Conservation (phyloP, 768 basidiomycete genomes). For the Auricularia sp. region DNA sequence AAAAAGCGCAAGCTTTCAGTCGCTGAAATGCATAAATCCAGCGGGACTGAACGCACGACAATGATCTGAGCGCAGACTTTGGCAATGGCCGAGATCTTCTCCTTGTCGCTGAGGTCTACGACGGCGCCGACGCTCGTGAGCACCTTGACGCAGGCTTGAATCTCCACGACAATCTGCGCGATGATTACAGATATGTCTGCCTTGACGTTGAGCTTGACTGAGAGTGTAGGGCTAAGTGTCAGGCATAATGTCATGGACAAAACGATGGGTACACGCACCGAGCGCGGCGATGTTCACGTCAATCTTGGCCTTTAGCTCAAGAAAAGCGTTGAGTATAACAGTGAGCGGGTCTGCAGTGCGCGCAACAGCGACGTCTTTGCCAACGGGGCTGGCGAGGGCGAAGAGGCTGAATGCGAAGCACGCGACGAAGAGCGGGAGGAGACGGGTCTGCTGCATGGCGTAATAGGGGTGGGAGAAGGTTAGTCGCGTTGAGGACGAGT, state of each 20-base stretch:
- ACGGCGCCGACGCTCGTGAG: not conserved
- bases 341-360: not conserved
- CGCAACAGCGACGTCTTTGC: not conserved
- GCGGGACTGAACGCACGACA: not conserved
- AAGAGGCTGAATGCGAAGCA: not conserved
- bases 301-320: not conserved
- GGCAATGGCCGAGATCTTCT: not conserved
- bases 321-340: not conserved
- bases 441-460: not conserved
- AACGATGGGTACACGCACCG: not conserved
- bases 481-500: too few species aligned
- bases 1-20: not conserved
- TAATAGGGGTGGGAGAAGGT: not conserved
- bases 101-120: not conserved
- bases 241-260: not conserved
- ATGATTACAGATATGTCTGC: not conserved
- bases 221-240: not conserved
- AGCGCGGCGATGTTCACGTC: not conserved
- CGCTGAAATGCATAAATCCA: too few species aligned
- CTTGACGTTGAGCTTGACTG: not conserved
- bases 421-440: not conserved
- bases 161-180: not conserved
- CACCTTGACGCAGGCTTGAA: not conserved
- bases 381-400: not conserved
- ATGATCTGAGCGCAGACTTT: not conserved